Percentiles rank a stretch among this genome's conserved stretches.
phyloP scores from a whole-genome alignment of 1,284 basidiomycete species.

The Coniferiporia weirii region DNA sequence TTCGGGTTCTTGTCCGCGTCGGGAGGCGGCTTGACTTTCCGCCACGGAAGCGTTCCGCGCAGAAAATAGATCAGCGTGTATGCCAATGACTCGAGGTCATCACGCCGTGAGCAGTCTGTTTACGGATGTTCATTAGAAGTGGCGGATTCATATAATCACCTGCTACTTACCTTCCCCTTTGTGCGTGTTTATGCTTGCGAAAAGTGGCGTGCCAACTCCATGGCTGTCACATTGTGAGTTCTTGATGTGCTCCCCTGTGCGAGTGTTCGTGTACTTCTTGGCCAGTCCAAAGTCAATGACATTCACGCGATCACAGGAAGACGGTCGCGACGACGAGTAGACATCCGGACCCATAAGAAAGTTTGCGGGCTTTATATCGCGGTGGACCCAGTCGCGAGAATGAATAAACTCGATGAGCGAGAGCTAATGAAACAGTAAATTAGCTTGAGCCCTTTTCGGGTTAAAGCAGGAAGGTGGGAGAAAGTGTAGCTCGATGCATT shows the following conservation, averaged over 20 bases:
- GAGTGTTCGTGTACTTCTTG: constrained; percentile 89
- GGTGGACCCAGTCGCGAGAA: constrained; percentile 73
- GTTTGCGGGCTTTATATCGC: constrained; percentile 96
- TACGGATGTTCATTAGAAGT: constrained; percentile 11
- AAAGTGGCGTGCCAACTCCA: constrained; percentile 89
- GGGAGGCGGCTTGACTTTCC: constrained; percentile 70
- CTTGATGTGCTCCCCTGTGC: constrained; percentile 82
- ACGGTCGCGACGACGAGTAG: constrained; percentile 32
- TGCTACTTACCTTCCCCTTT: constrained; percentile 43
- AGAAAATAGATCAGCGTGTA: constrained; percentile 95
- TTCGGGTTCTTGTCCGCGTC: constrained; percentile 26
- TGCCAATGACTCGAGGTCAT: constrained; percentile 88
- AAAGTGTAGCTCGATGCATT: neutral
- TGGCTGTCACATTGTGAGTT: constrained; percentile 51
- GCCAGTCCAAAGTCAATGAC: constrained; percentile 98
- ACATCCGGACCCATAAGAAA: constrained; percentile 73
- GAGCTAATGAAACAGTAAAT: constrained; percentile 40
- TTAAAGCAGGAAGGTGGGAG: neutral
- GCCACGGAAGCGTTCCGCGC: constrained; percentile 87
- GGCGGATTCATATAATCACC: neutral
- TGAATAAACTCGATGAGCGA: constrained; percentile 75
- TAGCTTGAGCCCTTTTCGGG: neutral
- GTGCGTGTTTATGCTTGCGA: constrained; percentile 95
- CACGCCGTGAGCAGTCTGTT: constrained; percentile 79
- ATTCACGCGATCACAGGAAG: constrained; percentile 55